phyloP scores from a whole-genome alignment of 352 stramenopile genomes.

The Globisporangium solare region DNA sequence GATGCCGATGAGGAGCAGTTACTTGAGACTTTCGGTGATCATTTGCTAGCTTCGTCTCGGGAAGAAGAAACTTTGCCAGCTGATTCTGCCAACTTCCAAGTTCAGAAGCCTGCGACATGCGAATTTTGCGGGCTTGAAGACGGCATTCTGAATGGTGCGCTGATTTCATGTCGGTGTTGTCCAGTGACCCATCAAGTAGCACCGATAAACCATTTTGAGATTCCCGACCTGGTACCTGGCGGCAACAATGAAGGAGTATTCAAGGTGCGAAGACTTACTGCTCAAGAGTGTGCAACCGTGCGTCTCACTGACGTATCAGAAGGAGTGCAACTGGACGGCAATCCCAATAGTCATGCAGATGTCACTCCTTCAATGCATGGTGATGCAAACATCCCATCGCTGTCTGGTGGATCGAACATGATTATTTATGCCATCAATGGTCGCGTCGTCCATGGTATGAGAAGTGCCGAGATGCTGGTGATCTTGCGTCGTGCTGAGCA shows the following conservation, averaged over 20 bases:
- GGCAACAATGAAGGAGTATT: slow-evolving; percentile 6
- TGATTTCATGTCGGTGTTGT: slow-evolving; percentile 49
- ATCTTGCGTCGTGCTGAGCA: slow-evolving; percentile 29
- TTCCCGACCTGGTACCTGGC: slow-evolving; percentile 36
- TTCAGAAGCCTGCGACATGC: slow-evolving; percentile 19
- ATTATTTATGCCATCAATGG: slow-evolving; percentile 59
- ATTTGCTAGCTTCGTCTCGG: slow-evolving; percentile 20
- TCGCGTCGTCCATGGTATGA: slow-evolving; percentile 40
- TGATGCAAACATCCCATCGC: background rate
- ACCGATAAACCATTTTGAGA: slow-evolving; percentile 42
- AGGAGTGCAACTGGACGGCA: slow-evolving; percentile 11
- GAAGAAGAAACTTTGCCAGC: background rate
- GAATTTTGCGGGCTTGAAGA: slow-evolving; percentile 60
- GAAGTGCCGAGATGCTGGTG: slow-evolving; percentile 26
- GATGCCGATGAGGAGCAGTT: slow-evolving; percentile 42
- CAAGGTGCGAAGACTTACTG: slow-evolving; percentile 3
- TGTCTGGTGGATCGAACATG: background rate
- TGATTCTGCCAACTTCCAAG: background rate
- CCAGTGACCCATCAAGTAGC: slow-evolving; percentile 34
- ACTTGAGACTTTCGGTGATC: slow-evolving; percentile 56
- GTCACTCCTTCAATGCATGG: background rate
- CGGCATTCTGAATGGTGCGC: slow-evolving; percentile 53
- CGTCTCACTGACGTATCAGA: slow-evolving; percentile 12
- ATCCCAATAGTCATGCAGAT: background rate
- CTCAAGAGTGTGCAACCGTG: slow-evolving; percentile 11